phyloP scores from a whole-genome alignment of 116 monocot genomes.

The Trichopus zeylanicus region DNA sequence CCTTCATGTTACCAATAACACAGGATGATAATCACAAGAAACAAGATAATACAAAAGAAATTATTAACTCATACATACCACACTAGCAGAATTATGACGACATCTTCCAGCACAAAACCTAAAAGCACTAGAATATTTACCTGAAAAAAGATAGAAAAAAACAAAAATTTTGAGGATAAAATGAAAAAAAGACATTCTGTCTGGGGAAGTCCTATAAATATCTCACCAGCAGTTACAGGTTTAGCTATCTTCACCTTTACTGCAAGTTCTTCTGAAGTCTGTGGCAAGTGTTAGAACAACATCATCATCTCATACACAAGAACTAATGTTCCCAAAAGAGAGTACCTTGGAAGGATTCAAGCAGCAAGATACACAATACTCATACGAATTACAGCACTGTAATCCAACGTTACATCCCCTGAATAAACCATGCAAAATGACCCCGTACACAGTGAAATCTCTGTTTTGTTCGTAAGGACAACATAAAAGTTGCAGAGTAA shows the following conservation, averaged over 20 bases:
- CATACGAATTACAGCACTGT: constrained; percentile 90
- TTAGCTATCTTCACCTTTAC: constrained; percentile 86
- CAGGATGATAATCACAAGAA: background rate
- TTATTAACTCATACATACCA: constrained; percentile 42
- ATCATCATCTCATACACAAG: background rate
- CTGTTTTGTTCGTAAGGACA: background rate
- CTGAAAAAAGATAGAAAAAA: constrained; percentile 26
- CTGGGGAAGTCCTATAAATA: background rate
- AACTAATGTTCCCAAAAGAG: constrained; percentile 1
- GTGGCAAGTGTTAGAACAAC: background rate
- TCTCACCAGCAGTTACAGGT: constrained; percentile 78
- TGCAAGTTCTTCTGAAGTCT: constrained; percentile 69
- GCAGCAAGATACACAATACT: constrained; percentile 98
- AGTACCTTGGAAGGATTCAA: constrained; percentile 76
- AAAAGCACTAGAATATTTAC: constrained; percentile 68
- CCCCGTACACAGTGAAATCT: background rate
- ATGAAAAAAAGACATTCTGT: background rate
- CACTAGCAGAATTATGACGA: constrained; percentile 95
- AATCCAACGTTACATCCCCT: constrained; percentile 92
- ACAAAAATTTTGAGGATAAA: background rate
- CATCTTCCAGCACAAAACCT: constrained; percentile 94
- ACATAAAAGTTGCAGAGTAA: constrained; percentile 1
- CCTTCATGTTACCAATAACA: background rate
- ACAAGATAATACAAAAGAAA: background rate
- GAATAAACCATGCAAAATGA: constrained; percentile 13